Conservation (phyloP, 257 asterid genomes). For the Nicotiana knightiana region DNA sequence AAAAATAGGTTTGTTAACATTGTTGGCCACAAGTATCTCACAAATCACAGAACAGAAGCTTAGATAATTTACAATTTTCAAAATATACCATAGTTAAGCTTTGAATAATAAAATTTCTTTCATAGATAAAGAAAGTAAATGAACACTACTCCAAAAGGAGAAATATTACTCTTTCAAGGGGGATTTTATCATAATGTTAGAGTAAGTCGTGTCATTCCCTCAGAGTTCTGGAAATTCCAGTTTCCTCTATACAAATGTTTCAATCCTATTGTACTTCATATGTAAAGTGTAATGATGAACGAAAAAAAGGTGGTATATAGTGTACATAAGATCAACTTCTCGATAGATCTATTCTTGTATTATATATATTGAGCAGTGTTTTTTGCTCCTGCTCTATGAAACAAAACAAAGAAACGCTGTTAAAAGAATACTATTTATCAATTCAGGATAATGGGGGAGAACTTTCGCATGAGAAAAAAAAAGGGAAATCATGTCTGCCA, state of each 20-base stretch:
- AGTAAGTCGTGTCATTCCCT: neutral
- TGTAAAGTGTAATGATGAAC: neutral
- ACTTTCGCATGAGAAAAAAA: neutral
- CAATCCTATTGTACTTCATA: neutral
- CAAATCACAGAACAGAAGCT: neutral
- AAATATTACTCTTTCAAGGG: neutral
- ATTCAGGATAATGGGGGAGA: neutral
- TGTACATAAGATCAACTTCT: neutral
- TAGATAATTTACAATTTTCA: neutral
- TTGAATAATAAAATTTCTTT: neutral
- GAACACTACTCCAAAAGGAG: neutral
- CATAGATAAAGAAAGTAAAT: neutral
- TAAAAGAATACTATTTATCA: neutral
- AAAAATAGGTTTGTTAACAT: conserved; percentile 8
- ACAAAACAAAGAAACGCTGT: neutral
- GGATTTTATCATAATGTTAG: neutral
- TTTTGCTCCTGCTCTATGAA: neutral
- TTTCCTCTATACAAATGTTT: neutral
- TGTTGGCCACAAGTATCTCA: neutral
- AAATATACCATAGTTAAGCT: neutral
- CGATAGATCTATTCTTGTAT: neutral
- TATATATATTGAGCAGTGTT: neutral
- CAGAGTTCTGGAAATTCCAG: neutral
- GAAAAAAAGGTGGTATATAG: neutral
- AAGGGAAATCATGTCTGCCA: neutral